phyloP scores from a whole-genome alignment of 2,329 filamentous ascomycete genomes.

The Claviceps sp. region DNA sequence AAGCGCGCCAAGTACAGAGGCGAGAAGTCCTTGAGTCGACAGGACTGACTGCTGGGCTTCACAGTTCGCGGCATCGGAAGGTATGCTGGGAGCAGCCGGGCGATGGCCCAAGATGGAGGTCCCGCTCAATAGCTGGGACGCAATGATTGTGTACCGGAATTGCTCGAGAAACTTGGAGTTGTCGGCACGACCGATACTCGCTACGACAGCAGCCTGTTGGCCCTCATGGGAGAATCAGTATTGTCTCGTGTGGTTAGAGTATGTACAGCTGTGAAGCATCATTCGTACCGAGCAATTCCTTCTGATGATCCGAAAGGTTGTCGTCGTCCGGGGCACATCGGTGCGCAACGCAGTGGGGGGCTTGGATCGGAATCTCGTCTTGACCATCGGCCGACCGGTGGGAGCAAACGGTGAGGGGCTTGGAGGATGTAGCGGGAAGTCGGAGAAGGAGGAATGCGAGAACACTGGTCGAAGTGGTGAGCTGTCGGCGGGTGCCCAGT shows the following conservation, averaged over 20 bases:
- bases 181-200: conserved; percentile 60
- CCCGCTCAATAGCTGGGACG: conserved; percentile 74
- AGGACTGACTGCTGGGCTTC: conserved; percentile 16
- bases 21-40: conserved; percentile 36
- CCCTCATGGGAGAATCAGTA: neutral
- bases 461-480: conserved; percentile 20
- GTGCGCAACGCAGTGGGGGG: conserved; percentile 30
- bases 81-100: conserved; percentile 11
- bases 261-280: neutral
- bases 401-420: conserved; percentile 42
- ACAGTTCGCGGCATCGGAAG: conserved; percentile 5
- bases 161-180: conserved; percentile 80
- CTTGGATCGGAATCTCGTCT: conserved; percentile 38
- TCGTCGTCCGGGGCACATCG: conserved; percentile 18
- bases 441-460: conserved; percentile 10
- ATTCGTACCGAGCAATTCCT: conserved; percentile 37
- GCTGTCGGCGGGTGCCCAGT: conserved; percentile 31
- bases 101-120: conserved; percentile 36
- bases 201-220: conserved; percentile 53
- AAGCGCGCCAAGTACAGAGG: conserved; percentile 36
- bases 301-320: conserved; percentile 30
- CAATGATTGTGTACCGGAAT: conserved; percentile 86
- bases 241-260: neutral
- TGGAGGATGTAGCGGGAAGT: conserved; percentile 29
- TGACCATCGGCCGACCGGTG: conserved; percentile 39